These are phyloP conservation scores for Bacterosira constricta DNA, from an alignment of 108 stramenopile species.

Conservation along the genomic window DNA sequence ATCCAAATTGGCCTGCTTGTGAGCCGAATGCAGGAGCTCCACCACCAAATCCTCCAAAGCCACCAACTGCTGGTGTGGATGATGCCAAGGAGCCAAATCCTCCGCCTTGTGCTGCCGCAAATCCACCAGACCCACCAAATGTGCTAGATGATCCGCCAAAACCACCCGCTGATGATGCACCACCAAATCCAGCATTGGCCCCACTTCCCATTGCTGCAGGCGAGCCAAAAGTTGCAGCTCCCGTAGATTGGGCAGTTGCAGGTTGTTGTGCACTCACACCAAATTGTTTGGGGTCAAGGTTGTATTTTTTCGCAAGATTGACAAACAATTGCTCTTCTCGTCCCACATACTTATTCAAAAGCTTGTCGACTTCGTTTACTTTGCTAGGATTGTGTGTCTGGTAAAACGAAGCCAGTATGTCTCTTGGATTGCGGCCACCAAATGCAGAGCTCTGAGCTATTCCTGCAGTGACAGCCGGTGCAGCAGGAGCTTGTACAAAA, in stretches of 20 bases:
- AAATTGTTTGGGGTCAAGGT: slow-evolving; percentile 75
- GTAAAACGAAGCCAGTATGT: slow-evolving; percentile 74
- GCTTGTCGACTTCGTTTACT: slow-evolving; percentile 77
- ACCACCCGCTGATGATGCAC: slow-evolving; percentile 54
- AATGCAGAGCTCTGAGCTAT: slow-evolving; percentile 11
- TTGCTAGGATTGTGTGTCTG: slow-evolving; percentile 79
- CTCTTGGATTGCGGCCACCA: slow-evolving; percentile 65
- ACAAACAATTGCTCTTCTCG: slow-evolving; percentile 81
- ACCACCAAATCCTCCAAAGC: slow-evolving; percentile 40
- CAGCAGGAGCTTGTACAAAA: too few relatives aligned
- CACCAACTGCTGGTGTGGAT: slow-evolving; percentile 19
- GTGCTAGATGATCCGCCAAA: slow-evolving; percentile 38
- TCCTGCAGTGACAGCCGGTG: neutral
- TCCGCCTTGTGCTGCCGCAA: slow-evolving; percentile 16
- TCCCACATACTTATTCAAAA: slow-evolving; percentile 79
- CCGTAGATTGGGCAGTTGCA: slow-evolving; percentile 11
- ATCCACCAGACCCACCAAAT: slow-evolving; percentile 32
- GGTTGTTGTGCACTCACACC: slow-evolving; percentile 51
- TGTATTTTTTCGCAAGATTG: slow-evolving; percentile 87
- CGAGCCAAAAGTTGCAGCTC: slow-evolving; percentile 31
- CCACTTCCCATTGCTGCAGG: slow-evolving; percentile 16
- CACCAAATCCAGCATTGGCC: slow-evolving; percentile 48
- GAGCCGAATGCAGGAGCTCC: neutral
- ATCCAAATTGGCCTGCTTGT: slow-evolving; percentile 16
- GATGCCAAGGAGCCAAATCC: slow-evolving; percentile 50